phyloP scores from a whole-genome alignment of 768 basidiomycete species.

The Hygrophoropsis aurantiaca region DNA sequence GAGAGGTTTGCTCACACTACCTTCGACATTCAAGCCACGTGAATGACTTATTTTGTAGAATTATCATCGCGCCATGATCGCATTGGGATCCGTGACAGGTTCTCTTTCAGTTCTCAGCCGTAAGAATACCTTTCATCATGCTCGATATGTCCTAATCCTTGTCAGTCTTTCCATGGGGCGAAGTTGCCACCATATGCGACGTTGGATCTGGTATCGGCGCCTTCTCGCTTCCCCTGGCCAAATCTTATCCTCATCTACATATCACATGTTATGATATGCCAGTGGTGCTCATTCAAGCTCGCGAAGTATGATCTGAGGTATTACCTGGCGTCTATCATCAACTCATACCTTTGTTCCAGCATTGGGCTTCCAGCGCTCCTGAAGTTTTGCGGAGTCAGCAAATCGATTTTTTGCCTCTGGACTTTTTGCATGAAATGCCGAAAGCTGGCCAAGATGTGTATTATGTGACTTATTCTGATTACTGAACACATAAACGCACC shows the following conservation, averaged over 20 bases:
- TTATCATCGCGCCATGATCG: background rate
- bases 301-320: constrained; percentile 8
- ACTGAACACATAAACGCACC: background rate
- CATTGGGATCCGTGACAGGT: background rate
- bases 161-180: constrained; percentile 36
- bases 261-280: constrained; percentile 40
- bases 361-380: constrained; percentile 35
- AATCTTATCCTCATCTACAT: constrained; percentile 33
- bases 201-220: constrained; percentile 42
- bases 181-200: constrained; percentile 35
- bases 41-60: background rate
- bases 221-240: constrained; percentile 31
- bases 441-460: constrained; percentile 38
- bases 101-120: background rate
- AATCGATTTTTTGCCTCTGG: constrained; percentile 36
- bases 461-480: constrained; percentile 32
- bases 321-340: background rate
- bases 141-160: no score
- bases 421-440: constrained; percentile 40
- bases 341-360: background rate
- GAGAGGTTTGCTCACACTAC: background rate
- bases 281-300: constrained; percentile 28
- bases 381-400: constrained; percentile 34
- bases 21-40: background rate
- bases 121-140: constrained; percentile 1